A percentile compares a stretch with the other conserved stretches of the same genome.
phyloP scores from a whole-genome alignment of 148 eudicot species.

The Vaccinium darrowii region DNA sequence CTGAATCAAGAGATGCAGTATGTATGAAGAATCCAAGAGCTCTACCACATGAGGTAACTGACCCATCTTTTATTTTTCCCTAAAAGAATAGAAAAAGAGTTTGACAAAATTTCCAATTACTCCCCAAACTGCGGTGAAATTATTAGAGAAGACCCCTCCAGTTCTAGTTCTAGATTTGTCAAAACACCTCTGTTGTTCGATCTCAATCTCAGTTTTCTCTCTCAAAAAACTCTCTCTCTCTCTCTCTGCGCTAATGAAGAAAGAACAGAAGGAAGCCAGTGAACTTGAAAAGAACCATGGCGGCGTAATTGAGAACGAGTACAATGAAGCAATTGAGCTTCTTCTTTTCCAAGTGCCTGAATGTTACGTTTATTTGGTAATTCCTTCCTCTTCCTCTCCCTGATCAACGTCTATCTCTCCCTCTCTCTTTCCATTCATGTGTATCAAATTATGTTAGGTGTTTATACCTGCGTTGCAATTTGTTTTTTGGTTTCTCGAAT shows the following conservation, averaged over 20 bases:
- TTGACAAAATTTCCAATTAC: background rate
- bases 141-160: background rate
- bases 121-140: background rate
- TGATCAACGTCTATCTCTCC: background rate
- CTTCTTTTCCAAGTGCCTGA: constrained; percentile 86
- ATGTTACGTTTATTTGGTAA: constrained; percentile 92
- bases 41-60: too few relatives aligned
- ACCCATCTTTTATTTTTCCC: background rate
- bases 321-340: constrained; percentile 63
- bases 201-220: background rate
- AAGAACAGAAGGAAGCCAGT: constrained; percentile 25
- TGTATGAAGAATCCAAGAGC: too few relatives aligned
- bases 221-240: background rate
- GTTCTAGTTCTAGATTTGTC: background rate
- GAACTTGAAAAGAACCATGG: background rate
- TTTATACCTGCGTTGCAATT: background rate
- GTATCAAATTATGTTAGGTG: background rate
- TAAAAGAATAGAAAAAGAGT: background rate
- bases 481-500: background rate
- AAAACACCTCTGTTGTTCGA: background rate
- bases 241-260: constrained; percentile 26
- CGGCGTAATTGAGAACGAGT: constrained; percentile 35
- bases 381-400: background rate
- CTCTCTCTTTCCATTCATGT: background rate
- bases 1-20: too few relatives aligned